These are phyloP conservation scores for Dalechampia spathulata DNA, from an alignment of 441 rosid species.

Conservation along the genomic window DNA sequence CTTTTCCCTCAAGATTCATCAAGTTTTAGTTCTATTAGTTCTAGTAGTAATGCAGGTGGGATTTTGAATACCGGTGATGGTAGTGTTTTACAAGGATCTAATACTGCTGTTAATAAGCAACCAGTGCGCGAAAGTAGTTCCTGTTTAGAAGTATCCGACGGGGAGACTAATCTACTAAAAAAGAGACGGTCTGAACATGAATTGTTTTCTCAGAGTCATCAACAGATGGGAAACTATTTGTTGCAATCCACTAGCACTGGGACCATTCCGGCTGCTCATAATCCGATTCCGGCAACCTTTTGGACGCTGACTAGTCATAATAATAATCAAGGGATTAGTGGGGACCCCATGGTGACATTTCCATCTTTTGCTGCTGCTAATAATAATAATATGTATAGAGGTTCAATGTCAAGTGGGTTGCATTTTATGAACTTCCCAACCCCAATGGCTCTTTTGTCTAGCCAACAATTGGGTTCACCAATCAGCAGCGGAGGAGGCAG, in stretches of 20 bases:
- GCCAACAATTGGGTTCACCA: constrained; percentile 54
- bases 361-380: constrained; percentile 29
- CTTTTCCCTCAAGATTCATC: constrained; percentile 29
- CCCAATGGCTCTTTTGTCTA: constrained; percentile 59
- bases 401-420: constrained; percentile 42
- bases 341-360: constrained; percentile 42
- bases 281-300: constrained; percentile 50
- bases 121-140: constrained; percentile 16
- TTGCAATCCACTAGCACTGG: constrained; percentile 52
- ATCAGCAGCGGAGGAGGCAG: constrained; percentile 19
- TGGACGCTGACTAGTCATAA: constrained; percentile 49
- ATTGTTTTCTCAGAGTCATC: constrained; percentile 17
- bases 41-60: constrained; percentile 10
- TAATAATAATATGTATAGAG: constrained; percentile 28
- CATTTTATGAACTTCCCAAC: constrained; percentile 75
- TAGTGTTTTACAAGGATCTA: constrained; percentile 22
- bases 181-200: constrained; percentile 33
- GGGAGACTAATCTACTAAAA: constrained; percentile 18
- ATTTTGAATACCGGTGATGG: constrained; percentile 14
- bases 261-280: constrained; percentile 44
- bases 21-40: constrained; percentile 12
- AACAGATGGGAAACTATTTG: constrained; percentile 48
- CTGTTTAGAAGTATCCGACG: constrained; percentile 19
- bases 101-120: constrained; percentile 24
- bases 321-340: constrained; percentile 26